phyloP scores from a whole-genome alignment of 2,329 filamentous ascomycete species.

The Colletotrichum limetticola region DNA sequence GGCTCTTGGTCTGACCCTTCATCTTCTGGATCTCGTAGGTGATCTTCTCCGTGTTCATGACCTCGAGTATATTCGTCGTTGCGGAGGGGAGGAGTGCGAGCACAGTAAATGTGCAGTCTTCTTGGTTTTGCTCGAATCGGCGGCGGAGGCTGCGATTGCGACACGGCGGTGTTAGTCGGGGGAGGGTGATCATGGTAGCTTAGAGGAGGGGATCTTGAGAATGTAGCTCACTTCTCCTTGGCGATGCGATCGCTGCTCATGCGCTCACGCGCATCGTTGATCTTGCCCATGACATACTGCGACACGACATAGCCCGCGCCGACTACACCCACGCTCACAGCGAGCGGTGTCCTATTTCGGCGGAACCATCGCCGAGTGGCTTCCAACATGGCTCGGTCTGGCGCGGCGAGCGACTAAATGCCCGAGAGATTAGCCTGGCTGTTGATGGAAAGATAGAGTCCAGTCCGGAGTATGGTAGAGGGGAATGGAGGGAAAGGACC shows the following conservation, averaged over 20 bases:
- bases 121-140: slow-evolving; percentile 98
- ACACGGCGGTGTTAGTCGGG: slow-evolving; percentile 1
- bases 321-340: slow-evolving; percentile 86
- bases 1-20: slow-evolving; percentile 67
- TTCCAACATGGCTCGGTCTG: slow-evolving; percentile 62
- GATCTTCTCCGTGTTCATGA: slow-evolving; percentile 90
- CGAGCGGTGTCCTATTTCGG: slow-evolving; percentile 90
- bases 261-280: slow-evolving; percentile 92
- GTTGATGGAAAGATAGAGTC: background rate
- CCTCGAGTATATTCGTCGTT: slow-evolving; percentile 87
- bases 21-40: slow-evolving; percentile 95
- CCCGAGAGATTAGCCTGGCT: background rate
- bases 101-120: slow-evolving; percentile 97
- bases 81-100: slow-evolving; percentile 94
- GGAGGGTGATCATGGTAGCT: background rate
- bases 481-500: background rate
- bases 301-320: slow-evolving; percentile 92
- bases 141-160: slow-evolving; percentile 78
- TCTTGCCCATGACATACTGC: slow-evolving; percentile 91
- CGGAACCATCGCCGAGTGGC: slow-evolving; percentile 90
- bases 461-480: background rate
- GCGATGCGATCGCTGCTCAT: slow-evolving; percentile 97
- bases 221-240: slow-evolving; percentile 85
- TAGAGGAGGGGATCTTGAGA: too few relatives aligned
- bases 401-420: slow-evolving; percentile 25